Percentiles rank a stretch among this genome's conserved stretches.
phyloP scores from a whole-genome alignment of 148 eudicot species.

The Limonium bicolor region DNA sequence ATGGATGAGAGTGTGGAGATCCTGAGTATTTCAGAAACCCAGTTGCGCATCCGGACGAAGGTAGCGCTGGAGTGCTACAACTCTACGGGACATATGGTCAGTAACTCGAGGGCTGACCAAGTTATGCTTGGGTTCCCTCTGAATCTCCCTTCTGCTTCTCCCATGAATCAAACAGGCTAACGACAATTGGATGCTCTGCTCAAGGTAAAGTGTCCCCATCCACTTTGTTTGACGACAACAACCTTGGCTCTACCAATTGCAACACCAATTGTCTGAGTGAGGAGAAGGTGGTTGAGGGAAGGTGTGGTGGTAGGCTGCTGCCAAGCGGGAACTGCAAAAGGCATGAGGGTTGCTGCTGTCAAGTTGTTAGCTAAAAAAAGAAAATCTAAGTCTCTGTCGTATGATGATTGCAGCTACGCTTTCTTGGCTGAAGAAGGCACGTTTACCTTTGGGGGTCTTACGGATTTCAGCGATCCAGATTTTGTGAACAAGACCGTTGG shows the following conservation, averaged over 20 bases:
- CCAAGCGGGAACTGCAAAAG: conserved; percentile 26
- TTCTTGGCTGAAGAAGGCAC: conserved; percentile 22
- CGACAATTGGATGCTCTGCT: conserved; percentile 40
- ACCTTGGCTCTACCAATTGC: conserved; percentile 22
- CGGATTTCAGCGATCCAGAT: conserved; percentile 23
- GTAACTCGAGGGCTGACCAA: neutral
- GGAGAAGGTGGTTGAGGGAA: conserved; percentile 15
- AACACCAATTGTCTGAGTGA: conserved; percentile 12
- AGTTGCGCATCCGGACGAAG: conserved; percentile 13
- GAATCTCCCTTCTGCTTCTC: conserved; percentile 24
- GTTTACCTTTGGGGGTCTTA: conserved; percentile 15
- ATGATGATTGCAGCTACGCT: conserved; percentile 27
- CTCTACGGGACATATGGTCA: neutral
- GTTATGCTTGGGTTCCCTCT: neutral
- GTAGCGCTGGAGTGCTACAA: conserved; percentile 15
- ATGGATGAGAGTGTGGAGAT: too few relatives aligned
- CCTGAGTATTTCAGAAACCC: conserved; percentile 16
- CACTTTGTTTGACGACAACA: neutral
- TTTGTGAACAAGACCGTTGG: neutral
- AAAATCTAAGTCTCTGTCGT: conserved; percentile 8
- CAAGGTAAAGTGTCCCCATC: neutral
- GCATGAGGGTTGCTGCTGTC: conserved; percentile 1
- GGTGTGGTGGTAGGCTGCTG: conserved; percentile 45
- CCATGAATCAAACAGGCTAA: conserved; percentile 14
- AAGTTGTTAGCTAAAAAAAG: neutral